Evolutionary conservation across 139 green algal species (phyloP).

Genomic region (Coelastrella sp.): DNA sequence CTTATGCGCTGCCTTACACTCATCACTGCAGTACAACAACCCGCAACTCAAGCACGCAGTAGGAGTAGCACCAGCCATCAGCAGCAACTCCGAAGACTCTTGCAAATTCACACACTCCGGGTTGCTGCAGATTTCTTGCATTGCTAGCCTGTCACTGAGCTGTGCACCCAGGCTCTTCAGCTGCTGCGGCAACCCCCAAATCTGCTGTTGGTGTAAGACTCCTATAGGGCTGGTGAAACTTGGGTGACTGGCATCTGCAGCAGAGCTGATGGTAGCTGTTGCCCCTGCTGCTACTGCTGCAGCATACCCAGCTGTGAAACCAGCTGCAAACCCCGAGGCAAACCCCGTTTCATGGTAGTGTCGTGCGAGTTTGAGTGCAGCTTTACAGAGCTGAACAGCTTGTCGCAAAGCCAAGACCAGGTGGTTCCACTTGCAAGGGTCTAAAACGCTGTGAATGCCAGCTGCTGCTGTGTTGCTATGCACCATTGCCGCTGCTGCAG

Average conservation of each 20-base stretch:
- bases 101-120: background rate
- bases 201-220: background rate
- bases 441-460: no score
- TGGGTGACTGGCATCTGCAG: background rate
- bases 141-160: background rate
- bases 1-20: background rate
- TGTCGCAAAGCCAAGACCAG: background rate
- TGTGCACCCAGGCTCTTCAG: background rate
- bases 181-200: constrained; percentile 2
- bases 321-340: constrained; percentile 15
- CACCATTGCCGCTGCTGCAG: background rate
- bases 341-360: constrained; percentile 16
- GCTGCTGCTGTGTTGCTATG: constrained; percentile 6
- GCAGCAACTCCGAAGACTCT: background rate
- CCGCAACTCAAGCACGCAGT: background rate
- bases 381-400: constrained; percentile 11
- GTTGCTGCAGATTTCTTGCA: constrained; percentile 11
- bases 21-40: background rate
- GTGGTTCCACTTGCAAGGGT: background rate
- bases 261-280: background rate
- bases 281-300: background rate
- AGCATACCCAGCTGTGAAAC: constrained; percentile 5
- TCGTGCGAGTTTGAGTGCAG: constrained; percentile 14
- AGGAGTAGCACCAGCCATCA: background rate
- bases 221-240: background rate